phyloP scores from a whole-genome alignment of 495 filamentous ascomycete species.

The Cercophora sp. region DNA sequence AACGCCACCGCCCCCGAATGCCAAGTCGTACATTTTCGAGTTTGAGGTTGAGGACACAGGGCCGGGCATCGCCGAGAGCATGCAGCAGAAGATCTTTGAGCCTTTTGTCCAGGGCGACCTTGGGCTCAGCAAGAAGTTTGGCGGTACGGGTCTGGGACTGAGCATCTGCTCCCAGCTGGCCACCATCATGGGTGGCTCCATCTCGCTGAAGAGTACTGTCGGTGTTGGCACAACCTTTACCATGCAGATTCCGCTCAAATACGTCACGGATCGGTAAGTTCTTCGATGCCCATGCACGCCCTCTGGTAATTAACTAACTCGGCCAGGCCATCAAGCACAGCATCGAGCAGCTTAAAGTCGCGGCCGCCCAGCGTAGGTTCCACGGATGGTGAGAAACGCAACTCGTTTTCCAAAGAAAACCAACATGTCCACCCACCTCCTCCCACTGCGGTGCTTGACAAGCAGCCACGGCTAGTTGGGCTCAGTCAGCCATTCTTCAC shows the following conservation, averaged over 20 bases:
- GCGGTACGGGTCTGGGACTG: slow-evolving; percentile 85
- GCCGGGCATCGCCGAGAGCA: slow-evolving; percentile 75
- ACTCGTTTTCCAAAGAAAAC: slow-evolving; percentile 31
- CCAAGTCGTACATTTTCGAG: slow-evolving; percentile 64
- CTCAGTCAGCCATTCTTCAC: slow-evolving; percentile 85
- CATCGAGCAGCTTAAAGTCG: slow-evolving; percentile 55
- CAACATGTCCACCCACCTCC: slow-evolving; percentile 19
- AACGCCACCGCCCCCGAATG: slow-evolving; percentile 57
- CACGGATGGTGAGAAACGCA: slow-evolving; percentile 58
- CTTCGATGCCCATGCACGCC: not conserved
- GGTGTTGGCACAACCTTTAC: slow-evolving; percentile 77
- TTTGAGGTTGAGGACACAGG: slow-evolving; percentile 89
- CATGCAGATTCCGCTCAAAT: slow-evolving; percentile 78
- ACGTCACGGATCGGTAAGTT: slow-evolving; percentile 59
- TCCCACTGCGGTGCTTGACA: slow-evolving; percentile 30
- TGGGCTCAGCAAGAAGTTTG: slow-evolving; percentile 82
- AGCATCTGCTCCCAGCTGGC: slow-evolving; percentile 87
- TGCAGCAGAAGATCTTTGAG: slow-evolving; percentile 82
- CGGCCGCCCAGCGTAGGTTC: slow-evolving; percentile 72
- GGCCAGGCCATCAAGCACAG: slow-evolving; percentile 40
- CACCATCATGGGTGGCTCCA: slow-evolving; percentile 73
- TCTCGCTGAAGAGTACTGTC: slow-evolving; percentile 66
- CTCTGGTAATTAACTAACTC: slow-evolving; percentile 18
- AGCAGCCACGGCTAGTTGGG: slow-evolving; percentile 75
- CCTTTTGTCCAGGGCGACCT: slow-evolving; percentile 92